phyloP scores from a whole-genome alignment of 2,329 filamentous ascomycete genomes.

The Nectriaceae sp. region DNA sequence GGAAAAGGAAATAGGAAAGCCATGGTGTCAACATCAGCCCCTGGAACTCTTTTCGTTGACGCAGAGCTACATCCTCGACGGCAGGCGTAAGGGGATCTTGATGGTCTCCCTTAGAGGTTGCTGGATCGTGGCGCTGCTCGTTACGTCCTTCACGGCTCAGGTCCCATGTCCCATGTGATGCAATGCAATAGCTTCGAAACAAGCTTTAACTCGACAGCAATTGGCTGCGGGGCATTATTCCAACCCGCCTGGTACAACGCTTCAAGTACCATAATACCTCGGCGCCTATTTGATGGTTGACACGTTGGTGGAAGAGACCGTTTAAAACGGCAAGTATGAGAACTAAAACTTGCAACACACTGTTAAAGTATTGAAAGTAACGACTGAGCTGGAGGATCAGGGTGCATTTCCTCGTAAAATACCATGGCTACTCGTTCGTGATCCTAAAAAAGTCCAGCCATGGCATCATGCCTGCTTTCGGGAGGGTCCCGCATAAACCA shows the following conservation, averaged over 20 bases:
- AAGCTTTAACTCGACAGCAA: conserved; percentile 21
- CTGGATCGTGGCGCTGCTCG: conserved; percentile 18
- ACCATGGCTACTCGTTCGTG: too few relatives aligned
- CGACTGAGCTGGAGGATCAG: too few relatives aligned
- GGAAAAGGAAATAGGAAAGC: conserved; percentile 40
- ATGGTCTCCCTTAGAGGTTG: conserved; percentile 11
- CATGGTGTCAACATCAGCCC: conserved; percentile 38
- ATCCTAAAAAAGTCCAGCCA: too few relatives aligned
- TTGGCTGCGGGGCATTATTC: conserved; percentile 29
- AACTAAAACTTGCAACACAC: too few relatives aligned
- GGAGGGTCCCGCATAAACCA: too few relatives aligned
- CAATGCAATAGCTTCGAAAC: conserved; percentile 29
- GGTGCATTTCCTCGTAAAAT: too few relatives aligned
- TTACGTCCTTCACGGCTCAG: too few relatives aligned
- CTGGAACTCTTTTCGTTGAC: conserved; percentile 18
- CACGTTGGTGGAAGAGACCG: too few relatives aligned
- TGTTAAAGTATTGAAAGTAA: too few relatives aligned
- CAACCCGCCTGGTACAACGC: neutral
- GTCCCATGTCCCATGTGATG: conserved; percentile 32
- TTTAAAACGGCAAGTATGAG: too few relatives aligned
- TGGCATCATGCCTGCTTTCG: too few relatives aligned
- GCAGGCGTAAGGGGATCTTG: conserved; percentile 15
- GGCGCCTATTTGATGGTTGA: neutral
- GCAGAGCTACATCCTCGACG: conserved; percentile 28
- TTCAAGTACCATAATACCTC: neutral